phyloP scores from a whole-genome alignment of 148 eudicot species.

The Fagopyrum homotropicum region DNA sequence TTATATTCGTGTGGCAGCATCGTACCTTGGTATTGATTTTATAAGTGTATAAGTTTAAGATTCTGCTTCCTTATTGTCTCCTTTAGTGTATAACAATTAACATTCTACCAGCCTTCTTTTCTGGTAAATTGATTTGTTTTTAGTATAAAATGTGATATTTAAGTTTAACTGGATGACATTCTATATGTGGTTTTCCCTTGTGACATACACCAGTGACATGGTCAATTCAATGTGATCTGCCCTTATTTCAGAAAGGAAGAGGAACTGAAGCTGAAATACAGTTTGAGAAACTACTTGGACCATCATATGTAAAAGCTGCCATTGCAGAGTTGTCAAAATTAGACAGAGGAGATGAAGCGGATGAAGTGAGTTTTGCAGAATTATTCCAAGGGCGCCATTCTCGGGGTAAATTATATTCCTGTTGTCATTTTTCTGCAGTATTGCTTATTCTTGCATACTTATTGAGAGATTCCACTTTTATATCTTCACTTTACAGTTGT shows the following conservation, averaged over 20 bases:
- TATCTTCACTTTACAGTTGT: conserved; percentile 57
- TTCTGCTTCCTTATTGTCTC: background rate
- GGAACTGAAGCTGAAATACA: conserved; percentile 59
- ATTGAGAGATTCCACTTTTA: conserved; percentile 18
- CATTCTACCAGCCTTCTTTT: background rate
- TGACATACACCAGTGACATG: background rate
- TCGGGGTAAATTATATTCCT: conserved; percentile 31
- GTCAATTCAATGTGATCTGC: background rate
- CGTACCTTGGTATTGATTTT: background rate
- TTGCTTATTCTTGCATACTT: conserved; percentile 1
- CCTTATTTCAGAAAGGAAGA: conserved; percentile 55
- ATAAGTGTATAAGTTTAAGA: background rate
- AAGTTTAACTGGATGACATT: background rate
- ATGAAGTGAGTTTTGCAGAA: conserved; percentile 49
- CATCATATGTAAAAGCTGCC: conserved; percentile 56
- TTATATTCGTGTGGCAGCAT: background rate
- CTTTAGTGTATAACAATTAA: background rate
- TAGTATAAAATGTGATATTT: background rate
- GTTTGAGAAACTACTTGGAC: conserved; percentile 67
- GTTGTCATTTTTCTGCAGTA: background rate
- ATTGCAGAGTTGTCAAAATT: conserved; percentile 63
- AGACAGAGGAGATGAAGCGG: conserved; percentile 63
- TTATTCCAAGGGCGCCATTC: conserved; percentile 53
- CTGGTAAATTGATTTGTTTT: background rate
- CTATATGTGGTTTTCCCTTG: background rate